These are phyloP conservation scores for Fragilariopsis cylindrus DNA, from an alignment of 108 stramenopile genomes.

Conservation along the genomic window DNA sequence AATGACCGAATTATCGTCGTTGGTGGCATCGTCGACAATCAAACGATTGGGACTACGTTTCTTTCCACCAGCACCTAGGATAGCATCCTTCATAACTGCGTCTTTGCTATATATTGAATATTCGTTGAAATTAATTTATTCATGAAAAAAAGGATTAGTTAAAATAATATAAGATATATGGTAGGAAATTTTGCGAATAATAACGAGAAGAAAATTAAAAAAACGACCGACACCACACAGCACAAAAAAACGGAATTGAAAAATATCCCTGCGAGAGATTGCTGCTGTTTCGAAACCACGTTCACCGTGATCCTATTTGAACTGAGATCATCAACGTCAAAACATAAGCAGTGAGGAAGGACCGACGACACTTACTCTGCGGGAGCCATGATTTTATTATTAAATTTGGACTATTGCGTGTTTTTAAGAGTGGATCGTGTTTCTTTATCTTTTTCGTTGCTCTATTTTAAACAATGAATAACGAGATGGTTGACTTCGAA, in stretches of 20 bases:
- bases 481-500: too few species aligned
- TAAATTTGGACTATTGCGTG: too few species aligned
- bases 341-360: too few species aligned
- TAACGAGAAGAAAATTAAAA: neutral
- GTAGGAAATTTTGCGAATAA: neutral
- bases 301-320: too few species aligned
- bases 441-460: too few species aligned
- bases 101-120: constrained; percentile 49
- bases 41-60: constrained; percentile 98
- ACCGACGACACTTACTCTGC: too few species aligned
- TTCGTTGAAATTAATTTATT: neutral
- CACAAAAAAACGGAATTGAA: neutral
- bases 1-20: constrained; percentile 99
- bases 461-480: too few species aligned
- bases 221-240: neutral
- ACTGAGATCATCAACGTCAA: too few species aligned
- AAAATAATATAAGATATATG: neutral
- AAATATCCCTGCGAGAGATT: neutral
- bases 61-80: constrained; percentile 71
- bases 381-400: too few species aligned
- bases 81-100: constrained; percentile 89
- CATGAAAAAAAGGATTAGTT: neutral
- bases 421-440: too few species aligned
- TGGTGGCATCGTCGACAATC: constrained; percentile 99
- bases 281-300: too few species aligned